Percentiles rank a stretch among this genome's conserved stretches.
Evolutionary conservation across 805 yeast species (phyloP).

Genomic region (Sungouiozyma ichnusensis): DNA sequence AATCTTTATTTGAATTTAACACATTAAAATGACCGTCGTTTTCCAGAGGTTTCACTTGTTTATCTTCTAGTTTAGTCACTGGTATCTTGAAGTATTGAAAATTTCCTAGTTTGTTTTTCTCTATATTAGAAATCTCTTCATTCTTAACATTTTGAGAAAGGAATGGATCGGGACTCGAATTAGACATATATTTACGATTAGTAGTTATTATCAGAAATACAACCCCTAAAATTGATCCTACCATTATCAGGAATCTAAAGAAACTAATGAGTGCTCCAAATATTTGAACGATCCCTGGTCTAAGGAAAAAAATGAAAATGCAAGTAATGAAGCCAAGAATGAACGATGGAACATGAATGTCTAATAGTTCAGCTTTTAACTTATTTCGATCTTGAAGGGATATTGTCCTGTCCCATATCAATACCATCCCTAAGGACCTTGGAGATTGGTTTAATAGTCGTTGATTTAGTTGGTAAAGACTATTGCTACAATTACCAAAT

Average conservation of each 20-base stretch:
- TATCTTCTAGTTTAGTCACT: slow-evolving; percentile 12
- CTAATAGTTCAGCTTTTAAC: neutral
- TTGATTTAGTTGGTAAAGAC: no score
- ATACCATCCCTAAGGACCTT: neutral
- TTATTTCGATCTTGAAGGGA: neutral
- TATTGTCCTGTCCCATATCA: neutral
- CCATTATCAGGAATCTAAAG: slow-evolving; percentile 12
- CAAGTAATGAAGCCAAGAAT: slow-evolving; percentile 4
- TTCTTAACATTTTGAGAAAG: neutral
- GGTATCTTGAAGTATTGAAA: slow-evolving; percentile 21
- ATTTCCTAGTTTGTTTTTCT: slow-evolving; percentile 6
- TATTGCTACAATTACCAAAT: no score
- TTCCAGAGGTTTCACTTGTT: neutral
- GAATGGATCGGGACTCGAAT: neutral
- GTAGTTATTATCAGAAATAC: slow-evolving; percentile 7
- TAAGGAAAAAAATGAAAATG: slow-evolving; percentile 1
- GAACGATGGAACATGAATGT: slow-evolving; percentile 5
- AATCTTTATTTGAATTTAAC: neutral
- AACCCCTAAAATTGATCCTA: slow-evolving; percentile 14
- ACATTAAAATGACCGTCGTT: neutral
- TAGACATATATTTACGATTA: neutral
- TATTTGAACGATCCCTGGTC: slow-evolving; percentile 3
- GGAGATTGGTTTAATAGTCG: neutral
- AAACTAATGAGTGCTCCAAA: slow-evolving; percentile 20
- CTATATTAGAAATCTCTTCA: neutral